A percentile compares a stretch with the other conserved stretches of the same genome.
phyloP scores from a whole-genome alignment of 148 eudicot species.

The Chenopodium album region DNA sequence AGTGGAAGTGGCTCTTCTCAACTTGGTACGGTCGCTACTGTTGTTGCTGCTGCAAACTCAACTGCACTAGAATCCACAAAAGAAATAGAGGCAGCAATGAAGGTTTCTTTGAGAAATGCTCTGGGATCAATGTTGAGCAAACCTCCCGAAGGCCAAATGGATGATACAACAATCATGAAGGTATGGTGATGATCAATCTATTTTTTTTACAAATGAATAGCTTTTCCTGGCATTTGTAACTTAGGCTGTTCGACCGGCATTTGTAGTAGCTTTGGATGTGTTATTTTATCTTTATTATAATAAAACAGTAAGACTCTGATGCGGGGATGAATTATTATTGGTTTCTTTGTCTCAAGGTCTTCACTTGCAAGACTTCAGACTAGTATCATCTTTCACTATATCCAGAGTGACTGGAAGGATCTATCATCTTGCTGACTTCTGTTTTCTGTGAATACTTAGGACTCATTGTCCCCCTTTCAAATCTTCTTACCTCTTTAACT shows the following conservation, averaged over 20 bases:
- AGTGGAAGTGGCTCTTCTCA: constrained; percentile 85
- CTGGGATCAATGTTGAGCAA: constrained; percentile 66
- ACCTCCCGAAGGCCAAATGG: constrained; percentile 74
- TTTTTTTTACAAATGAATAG: background rate
- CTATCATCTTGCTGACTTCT: background rate
- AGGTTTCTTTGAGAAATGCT: constrained; percentile 82
- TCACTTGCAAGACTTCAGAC: background rate
- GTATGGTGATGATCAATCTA: constrained; percentile 30
- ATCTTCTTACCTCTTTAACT: background rate
- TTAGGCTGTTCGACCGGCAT: background rate
- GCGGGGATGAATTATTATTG: background rate
- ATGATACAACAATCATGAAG: constrained; percentile 89
- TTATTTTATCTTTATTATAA: background rate
- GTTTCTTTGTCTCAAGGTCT: background rate
- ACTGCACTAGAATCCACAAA: constrained; percentile 77
- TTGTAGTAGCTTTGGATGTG: background rate
- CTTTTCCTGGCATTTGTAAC: background rate
- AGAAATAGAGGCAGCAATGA: constrained; percentile 98
- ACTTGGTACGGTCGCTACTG: constrained; percentile 90
- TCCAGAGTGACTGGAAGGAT: background rate
- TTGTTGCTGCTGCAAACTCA: constrained; percentile 97
- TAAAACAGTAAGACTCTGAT: background rate
- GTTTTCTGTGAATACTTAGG: background rate
- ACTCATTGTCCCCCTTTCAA: background rate
- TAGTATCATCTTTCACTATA: background rate